Percentiles rank a stretch among this genome's conserved stretches.
These are phyloP conservation scores for Chytriomyces sp. DNA, from an alignment of 192 early-diverging fungal species.

Conservation along the genomic window DNA sequence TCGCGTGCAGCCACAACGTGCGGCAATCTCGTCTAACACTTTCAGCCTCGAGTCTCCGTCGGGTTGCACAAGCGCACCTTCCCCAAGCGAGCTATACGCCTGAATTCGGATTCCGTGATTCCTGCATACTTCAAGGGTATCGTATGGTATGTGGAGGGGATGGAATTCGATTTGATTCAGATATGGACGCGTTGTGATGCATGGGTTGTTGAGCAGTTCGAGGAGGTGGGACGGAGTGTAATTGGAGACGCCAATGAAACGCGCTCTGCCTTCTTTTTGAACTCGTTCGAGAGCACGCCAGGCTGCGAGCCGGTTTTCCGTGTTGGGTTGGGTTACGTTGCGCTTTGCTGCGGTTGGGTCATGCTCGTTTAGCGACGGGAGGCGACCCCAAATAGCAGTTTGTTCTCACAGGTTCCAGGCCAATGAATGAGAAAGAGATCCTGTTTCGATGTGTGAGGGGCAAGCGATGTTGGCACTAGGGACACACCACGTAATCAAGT, in stretches of 20 bases:
- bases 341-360: slow-evolving; percentile 10
- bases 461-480: too few relatives aligned
- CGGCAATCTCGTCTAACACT: slow-evolving; percentile 9
- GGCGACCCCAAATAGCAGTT: not conserved
- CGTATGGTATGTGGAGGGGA: slow-evolving; percentile 27
- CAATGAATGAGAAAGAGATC: slow-evolving; percentile 42
- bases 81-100: slow-evolving; percentile 44
- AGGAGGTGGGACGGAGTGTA: slow-evolving; percentile 60
- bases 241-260: slow-evolving; percentile 73
- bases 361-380: not conserved
- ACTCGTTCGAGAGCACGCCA: slow-evolving; percentile 45
- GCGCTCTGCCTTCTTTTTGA: slow-evolving; percentile 44
- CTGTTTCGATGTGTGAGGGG: slow-evolving; percentile 1
- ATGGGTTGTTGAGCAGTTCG: slow-evolving; percentile 43
- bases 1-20: slow-evolving; percentile 2
- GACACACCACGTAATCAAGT: slow-evolving; percentile 12
- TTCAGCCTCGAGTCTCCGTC: not conserved
- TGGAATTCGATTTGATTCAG: slow-evolving; percentile 46
- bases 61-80: slow-evolving; percentile 34
- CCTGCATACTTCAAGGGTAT: slow-evolving; percentile 21
- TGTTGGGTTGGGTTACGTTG: slow-evolving; percentile 15
- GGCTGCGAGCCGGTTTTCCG: slow-evolving; percentile 28
- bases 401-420: slow-evolving; percentile 30
- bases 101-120: slow-evolving; percentile 29
- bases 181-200: slow-evolving; percentile 16